Base-by-base conservation (phyloP, 768 basidiomycete species). In the Boletus fagicola region DNA sequence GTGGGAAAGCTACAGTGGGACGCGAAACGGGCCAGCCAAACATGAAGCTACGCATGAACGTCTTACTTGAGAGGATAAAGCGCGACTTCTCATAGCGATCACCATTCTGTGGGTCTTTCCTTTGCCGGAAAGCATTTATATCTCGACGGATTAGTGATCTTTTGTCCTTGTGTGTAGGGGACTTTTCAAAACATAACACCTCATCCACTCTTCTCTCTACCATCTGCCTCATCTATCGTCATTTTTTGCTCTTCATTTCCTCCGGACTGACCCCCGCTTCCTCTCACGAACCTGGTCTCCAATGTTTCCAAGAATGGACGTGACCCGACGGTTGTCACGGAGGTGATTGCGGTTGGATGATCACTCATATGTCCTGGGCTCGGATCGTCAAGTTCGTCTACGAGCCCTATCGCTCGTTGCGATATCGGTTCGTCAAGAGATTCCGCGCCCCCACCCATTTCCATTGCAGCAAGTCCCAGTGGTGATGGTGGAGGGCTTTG, bases 41-140 rank as follows among this genome's bases (percentile, higher is more conserved):
- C 67, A 94, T 96, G 93, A 89, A 87, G 65, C 73, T 89, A 49
- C 85, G 92, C 49, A 95, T 96, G 92, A 83, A 85, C 59, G 86
- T 83, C 30, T 79, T 96, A 79, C 80, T 96, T 56, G 90, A 92
- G 70, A 87, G 88, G 73, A 94, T 96, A 62, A 88, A 90, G 70
- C 81, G 80, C 48, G 80, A 86, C 64, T 69, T 74, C 39, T 66
- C 74, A 53, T 84, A 69, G 70, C 46, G 35, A 56, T 53, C 38
- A 12, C 31, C 10, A 24, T 52, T 24, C 20, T n/a, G 58, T 55
- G 28, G 12, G 65, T 54, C 30, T 30, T 45, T 56, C 11, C 24
- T 42, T 46, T 10, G 3, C 30, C 49, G 20, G 16, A 44, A 28
- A 20, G 18, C 13, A 44, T 36, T 40, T 2, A 33, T n/a, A 20